phyloP scores from a whole-genome alignment of 192 early-diverging fungal species.

The Linnemannia elongata region DNA sequence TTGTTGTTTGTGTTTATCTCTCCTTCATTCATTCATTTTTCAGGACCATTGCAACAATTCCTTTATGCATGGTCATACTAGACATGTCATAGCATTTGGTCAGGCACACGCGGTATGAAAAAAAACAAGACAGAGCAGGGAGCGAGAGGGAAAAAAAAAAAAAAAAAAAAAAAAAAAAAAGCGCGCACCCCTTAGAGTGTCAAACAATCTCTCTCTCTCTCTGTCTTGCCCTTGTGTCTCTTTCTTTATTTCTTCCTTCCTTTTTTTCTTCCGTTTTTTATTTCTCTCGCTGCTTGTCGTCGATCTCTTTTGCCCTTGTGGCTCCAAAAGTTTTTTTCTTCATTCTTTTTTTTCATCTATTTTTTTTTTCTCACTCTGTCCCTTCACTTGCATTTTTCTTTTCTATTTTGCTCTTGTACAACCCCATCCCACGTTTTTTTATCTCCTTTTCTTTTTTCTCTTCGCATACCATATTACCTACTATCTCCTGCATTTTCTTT shows the following conservation, averaged over 20 bases:
- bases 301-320: neutral
- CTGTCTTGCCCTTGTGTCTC: neutral
- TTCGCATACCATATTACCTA: neutral
- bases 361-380: neutral
- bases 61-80: neutral
- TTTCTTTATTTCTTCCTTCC: neutral
- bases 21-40: neutral
- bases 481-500: neutral
- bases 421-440: neutral
- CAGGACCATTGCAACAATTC: neutral
- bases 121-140: neutral
- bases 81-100: slow-evolving; percentile 4
- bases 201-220: neutral
- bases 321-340: neutral
- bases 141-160: no score
- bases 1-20: neutral
- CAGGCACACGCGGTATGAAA: neutral
- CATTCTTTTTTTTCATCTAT: slow-evolving; percentile 2
- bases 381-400: neutral
- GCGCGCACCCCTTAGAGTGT: neutral
- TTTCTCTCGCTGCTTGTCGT: neutral
- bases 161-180: slow-evolving; percentile 16
- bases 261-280: neutral
- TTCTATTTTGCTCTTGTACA: neutral
- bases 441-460: neutral